Conservation (phyloP, 2,329 filamentous ascomycete species). For the Fusarium sp. region DNA sequence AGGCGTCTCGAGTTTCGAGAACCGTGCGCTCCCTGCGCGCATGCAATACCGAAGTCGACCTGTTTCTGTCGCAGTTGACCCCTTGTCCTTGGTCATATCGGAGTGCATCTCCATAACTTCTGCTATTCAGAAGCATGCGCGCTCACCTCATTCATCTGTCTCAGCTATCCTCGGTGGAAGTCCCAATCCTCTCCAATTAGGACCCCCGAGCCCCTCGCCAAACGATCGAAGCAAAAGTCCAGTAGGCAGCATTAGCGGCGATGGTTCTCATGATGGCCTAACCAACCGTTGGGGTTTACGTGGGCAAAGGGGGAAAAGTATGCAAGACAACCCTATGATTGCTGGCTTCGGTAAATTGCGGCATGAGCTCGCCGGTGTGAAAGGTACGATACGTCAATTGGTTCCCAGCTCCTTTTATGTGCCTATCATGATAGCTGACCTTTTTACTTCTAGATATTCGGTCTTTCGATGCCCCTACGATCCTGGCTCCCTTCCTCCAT, state of each 20-base stretch:
- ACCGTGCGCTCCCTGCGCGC: conserved; percentile 54
- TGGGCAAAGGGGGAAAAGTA: conserved; percentile 95
- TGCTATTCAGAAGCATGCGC: conserved; percentile 96
- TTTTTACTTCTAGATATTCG: conserved; percentile 75
- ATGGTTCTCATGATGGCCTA: conserved; percentile 67
- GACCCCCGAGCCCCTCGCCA: conserved; percentile 59
- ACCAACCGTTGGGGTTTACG: conserved; percentile 92
- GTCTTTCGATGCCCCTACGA: conserved; percentile 86
- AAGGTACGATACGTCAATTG: conserved; percentile 65
- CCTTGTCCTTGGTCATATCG: conserved; percentile 92
- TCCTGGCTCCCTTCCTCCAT: conserved; percentile 94
- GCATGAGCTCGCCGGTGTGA: conserved; percentile 86
- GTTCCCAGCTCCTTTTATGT: not conserved
- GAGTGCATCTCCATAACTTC: conserved; percentile 99
- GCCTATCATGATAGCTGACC: conserved; percentile 25
- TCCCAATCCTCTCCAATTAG: conserved; percentile 68
- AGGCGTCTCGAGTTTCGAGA: conserved; percentile 37
- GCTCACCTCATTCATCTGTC: conserved; percentile 95
- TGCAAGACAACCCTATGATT: conserved; percentile 97
- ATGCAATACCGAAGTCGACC: conserved; percentile 72
- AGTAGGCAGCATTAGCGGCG: conserved; percentile 51
- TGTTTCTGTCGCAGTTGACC: conserved; percentile 86
- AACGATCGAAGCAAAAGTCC: conserved; percentile 59
- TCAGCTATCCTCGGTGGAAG: conserved; percentile 91
- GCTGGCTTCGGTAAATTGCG: conserved; percentile 91